Evolutionary conservation across 2,329 filamentous ascomycete species (phyloP).

Genomic region (Cryphonectria radicalis): DNA sequence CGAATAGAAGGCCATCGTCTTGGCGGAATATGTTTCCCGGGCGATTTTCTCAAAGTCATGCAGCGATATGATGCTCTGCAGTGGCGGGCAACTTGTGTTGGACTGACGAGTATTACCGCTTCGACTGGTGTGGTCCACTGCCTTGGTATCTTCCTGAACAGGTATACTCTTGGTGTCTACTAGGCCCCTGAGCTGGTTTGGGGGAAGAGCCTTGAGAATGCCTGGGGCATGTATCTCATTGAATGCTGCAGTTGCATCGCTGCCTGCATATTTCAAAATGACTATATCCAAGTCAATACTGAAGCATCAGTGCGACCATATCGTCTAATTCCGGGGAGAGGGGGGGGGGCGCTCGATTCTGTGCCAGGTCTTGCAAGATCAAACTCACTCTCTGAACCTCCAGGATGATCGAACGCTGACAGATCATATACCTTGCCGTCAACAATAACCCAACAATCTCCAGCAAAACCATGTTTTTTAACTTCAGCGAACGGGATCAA

Average conservation of each 20-base stretch:
- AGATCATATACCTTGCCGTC: background rate
- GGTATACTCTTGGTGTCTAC: background rate
- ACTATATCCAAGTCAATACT: background rate
- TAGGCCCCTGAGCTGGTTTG: background rate
- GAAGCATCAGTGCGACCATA: too few relatives aligned
- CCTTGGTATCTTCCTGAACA: conserved; percentile 32
- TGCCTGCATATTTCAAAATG: conserved; percentile 39
- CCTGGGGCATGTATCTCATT: conserved; percentile 52
- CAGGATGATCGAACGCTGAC: background rate
- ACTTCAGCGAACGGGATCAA: background rate
- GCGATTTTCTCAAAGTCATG: conserved; percentile 54
- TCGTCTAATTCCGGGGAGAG: too few relatives aligned
- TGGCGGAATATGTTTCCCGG: conserved; percentile 47
- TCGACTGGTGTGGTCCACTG: conserved; percentile 29
- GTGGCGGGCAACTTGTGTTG: conserved; percentile 45
- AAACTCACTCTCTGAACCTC: background rate
- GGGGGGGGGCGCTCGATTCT: background rate
- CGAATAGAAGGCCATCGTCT: conserved; percentile 60
- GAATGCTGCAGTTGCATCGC: conserved; percentile 57
- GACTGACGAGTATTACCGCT: background rate
- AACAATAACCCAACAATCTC: background rate
- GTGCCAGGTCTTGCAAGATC: background rate
- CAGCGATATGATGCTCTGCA: conserved; percentile 37
- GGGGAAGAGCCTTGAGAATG: conserved; percentile 40
- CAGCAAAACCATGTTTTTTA: background rate